Base-by-base conservation (phyloP, 192 early-diverging fungal species). In the Gaertneriomyces semiglobifer region DNA sequence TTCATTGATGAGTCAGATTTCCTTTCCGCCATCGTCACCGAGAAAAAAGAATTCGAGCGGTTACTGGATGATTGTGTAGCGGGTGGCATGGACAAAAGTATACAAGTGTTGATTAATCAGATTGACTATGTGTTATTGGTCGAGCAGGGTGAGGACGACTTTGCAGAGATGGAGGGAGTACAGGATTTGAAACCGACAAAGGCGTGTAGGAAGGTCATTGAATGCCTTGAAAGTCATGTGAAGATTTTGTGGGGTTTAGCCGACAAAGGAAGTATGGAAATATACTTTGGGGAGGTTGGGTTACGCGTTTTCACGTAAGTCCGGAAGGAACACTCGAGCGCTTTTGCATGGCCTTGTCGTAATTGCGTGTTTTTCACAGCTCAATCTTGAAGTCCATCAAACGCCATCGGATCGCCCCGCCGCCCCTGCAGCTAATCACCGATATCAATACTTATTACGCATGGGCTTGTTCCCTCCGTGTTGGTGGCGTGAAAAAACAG, bases 1-100 rank as follows among this genome's bases (percentile, higher is more conserved):
- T 90, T 88, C 80, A 83, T 98, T 48, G 89, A 93, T 74, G 92
- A 92, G 74, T 74, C 81, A 25, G 96, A 98, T 73, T 96, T 97
- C 73, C 80, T 98, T 53, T 92, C 90, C 65, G 87, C 87, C 14
- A 87, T 91, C 63, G 92, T 93, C 64, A 88, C 95, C 66, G 96
- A 98, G 66, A 95, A 96, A 59, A 92, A 93, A 72, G 72, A 79
- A 2, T 88, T 95, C 78, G 94, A 96, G 75, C 81, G 86, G 5
- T 53, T 89, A 33, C 76, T 94, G 39, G 96, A 98, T 70, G 93
- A 98, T 60, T 81, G 84, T 14, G 93, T 97, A 4, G 96, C 96
- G 0, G 74, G 80, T 16, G 96, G 96, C 8, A 87, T 98, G 86
- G 94, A 98, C 80, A 88, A 89, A 66, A 84, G 89, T 41, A 97